Evolutionary conservation across 2,329 filamentous ascomycete species (phyloP).

Genomic region (Didymella segeticola): DNA sequence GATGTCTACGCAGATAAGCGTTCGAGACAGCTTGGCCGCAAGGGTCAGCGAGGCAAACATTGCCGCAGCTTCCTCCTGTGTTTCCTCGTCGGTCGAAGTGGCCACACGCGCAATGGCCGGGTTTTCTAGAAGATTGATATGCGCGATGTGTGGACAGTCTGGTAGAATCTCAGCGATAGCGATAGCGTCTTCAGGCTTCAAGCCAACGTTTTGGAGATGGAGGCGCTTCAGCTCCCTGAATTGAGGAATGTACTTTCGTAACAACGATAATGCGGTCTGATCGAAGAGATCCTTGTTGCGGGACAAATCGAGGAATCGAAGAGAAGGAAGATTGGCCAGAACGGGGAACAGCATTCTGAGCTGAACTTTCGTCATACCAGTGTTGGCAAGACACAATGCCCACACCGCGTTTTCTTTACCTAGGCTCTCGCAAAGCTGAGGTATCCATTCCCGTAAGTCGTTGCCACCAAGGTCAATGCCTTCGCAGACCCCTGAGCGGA

Average conservation of each 20-base stretch:
- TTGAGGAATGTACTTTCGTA: conserved; percentile 85
- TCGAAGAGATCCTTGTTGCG: conserved; percentile 85
- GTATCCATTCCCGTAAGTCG: conserved; percentile 62
- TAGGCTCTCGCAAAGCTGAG: conserved; percentile 59
- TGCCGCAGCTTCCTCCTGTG: conserved; percentile 91
- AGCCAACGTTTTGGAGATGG: conserved; percentile 82
- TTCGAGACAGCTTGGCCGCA: conserved; percentile 81
- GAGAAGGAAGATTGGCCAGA: conserved; percentile 71
- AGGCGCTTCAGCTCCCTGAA: conserved; percentile 80
- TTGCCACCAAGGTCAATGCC: conserved; percentile 91
- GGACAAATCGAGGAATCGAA: conserved; percentile 90
- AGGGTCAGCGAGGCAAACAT: conserved; percentile 91
- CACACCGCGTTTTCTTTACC: conserved; percentile 65
- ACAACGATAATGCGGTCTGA: conserved; percentile 74
- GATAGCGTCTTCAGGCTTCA: conserved; percentile 88
- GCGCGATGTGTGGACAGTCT: conserved; percentile 79
- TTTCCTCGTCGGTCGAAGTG: conserved; percentile 75
- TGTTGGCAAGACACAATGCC: conserved; percentile 86
- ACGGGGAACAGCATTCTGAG: conserved; percentile 78
- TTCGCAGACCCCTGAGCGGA: conserved; percentile 79
- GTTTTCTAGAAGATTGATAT: conserved; percentile 88
- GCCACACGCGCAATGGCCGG: conserved; percentile 73
- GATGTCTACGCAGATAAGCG: conserved; percentile 88
- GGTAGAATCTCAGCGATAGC: conserved; percentile 88
- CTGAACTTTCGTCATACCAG: conserved; percentile 75